Conservation (phyloP, 768 basidiomycete genomes). For the Lanmaoa rubissima region DNA sequence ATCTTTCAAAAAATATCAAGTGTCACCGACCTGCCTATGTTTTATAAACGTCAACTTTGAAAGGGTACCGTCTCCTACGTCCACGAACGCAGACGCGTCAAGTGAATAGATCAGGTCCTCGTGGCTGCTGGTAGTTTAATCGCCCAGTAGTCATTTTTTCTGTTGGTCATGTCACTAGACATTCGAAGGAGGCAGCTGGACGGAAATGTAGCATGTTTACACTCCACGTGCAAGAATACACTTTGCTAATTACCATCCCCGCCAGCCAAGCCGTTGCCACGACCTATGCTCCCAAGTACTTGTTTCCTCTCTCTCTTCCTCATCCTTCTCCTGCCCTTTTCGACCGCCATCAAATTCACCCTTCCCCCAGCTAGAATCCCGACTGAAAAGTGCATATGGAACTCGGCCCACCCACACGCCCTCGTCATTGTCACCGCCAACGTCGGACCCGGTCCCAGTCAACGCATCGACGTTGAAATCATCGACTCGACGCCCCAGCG, state of each 20-base stretch:
- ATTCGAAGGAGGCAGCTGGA: no score
- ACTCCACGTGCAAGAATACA: background rate
- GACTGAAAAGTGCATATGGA: conserved; percentile 89
- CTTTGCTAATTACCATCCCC: conserved; percentile 3
- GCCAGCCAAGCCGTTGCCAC: background rate
- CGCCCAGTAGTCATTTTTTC: no score
- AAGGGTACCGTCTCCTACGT: no score
- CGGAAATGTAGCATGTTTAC: background rate
- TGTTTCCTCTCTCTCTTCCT: conserved; percentile 13
- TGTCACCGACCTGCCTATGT: background rate
- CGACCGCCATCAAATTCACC: conserved; percentile 80
- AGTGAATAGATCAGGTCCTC: no score
- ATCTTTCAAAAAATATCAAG: no score
- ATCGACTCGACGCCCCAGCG: conserved; percentile 80
- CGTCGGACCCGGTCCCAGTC: conserved; percentile 68
- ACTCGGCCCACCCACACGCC: conserved; percentile 78
- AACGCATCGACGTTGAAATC: conserved; percentile 92
- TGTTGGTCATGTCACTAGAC: no score
- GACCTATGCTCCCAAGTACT: conserved; percentile 4
- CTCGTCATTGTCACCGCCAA: conserved; percentile 97
- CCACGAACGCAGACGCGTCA: no score
- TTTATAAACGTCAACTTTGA: no score
- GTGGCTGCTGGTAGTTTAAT: no score
- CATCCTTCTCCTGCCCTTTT: conserved; percentile 28
- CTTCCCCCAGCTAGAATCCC: conserved; percentile 74